These are phyloP conservation scores for Rachicladosporium sp. DNA, from an alignment of 2,329 filamentous ascomycete species.

Conservation along the genomic window DNA sequence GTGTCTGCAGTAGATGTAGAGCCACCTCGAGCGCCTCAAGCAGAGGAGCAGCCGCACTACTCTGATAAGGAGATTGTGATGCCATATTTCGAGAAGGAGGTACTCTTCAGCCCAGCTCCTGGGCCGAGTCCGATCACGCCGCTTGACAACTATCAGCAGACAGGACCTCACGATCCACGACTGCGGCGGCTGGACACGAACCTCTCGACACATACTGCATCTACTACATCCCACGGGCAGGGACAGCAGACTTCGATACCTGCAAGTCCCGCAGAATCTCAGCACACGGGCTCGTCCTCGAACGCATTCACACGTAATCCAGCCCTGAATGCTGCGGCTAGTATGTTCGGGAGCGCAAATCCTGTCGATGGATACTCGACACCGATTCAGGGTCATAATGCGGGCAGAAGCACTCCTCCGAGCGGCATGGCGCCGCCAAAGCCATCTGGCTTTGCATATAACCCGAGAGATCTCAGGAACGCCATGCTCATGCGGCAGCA, in stretches of 20 bases:
- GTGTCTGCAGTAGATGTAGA: slow-evolving; percentile 3
- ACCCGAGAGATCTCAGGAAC: slow-evolving; percentile 8
- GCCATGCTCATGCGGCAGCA: slow-evolving; percentile 6
- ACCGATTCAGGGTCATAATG: neutral
- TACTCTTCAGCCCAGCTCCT: neutral
- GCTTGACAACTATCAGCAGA: neutral
- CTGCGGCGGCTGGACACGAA: slow-evolving; percentile 5
- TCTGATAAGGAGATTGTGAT: slow-evolving; percentile 7
- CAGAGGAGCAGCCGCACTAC: neutral
- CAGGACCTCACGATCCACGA: slow-evolving; percentile 3
- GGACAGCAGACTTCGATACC: slow-evolving; percentile 2
- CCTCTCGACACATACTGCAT: neutral
- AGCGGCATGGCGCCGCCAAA: slow-evolving; percentile 4
- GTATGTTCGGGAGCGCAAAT: slow-evolving; percentile 2
- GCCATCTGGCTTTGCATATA: slow-evolving; percentile 7
- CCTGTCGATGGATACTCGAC: neutral
- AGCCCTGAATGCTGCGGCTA: slow-evolving; percentile 4
- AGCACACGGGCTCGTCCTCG: neutral
- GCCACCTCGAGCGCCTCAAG: neutral
- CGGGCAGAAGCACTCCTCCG: neutral
- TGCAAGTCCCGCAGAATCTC: slow-evolving; percentile 3
- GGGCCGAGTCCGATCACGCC: neutral
- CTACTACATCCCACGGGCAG: neutral
- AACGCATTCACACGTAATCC: slow-evolving; percentile 3
- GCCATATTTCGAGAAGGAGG: slow-evolving; percentile 3